phyloP scores from a whole-genome alignment of 2,329 filamentous ascomycete genomes.

The Didymella exigua region DNA sequence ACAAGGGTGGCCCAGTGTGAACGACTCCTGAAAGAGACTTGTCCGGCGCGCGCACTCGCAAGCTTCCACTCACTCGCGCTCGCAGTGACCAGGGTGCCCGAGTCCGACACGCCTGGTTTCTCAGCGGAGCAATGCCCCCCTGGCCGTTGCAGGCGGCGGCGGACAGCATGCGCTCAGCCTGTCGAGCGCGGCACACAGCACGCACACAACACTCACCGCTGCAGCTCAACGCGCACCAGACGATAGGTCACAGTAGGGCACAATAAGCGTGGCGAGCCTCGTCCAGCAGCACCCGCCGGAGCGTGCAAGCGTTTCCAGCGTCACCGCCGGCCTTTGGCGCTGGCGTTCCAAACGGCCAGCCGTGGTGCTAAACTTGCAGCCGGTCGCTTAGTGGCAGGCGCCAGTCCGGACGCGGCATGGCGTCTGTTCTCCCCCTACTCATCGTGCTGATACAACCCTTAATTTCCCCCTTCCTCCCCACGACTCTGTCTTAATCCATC shows the following conservation, averaged over 20 bases:
- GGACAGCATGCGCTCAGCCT: slow-evolving; percentile 11
- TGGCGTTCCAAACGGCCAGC: slow-evolving; percentile 30
- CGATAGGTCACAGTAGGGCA: slow-evolving; percentile 5
- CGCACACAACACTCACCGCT: neutral
- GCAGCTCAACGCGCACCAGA: neutral
- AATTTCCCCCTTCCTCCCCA: slow-evolving; percentile 42
- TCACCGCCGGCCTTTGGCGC: slow-evolving; percentile 27
- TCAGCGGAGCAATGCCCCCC: slow-evolving; percentile 11
- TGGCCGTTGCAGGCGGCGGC: slow-evolving; percentile 9
- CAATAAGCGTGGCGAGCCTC: slow-evolving; percentile 12
- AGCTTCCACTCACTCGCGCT: slow-evolving; percentile 9
- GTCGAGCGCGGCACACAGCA: neutral
- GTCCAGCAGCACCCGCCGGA: slow-evolving; percentile 22
- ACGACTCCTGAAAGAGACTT: slow-evolving; percentile 26
- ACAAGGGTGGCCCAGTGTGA: slow-evolving; percentile 29
- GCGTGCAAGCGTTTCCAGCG: slow-evolving; percentile 23
- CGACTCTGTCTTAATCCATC: slow-evolving; percentile 43
- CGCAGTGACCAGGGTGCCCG: slow-evolving; percentile 10
- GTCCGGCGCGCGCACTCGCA: slow-evolving; percentile 21
- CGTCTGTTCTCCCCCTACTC: slow-evolving; percentile 33
- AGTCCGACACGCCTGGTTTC: slow-evolving; percentile 16
- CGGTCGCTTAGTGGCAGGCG: slow-evolving; percentile 15
- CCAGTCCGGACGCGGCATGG: slow-evolving; percentile 18
- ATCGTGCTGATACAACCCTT: slow-evolving; percentile 39
- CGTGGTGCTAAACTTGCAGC: slow-evolving; percentile 24